Base-by-base conservation (phyloP, 352 stramenopile species). In the Pseudoperonospora humuli region DNA sequence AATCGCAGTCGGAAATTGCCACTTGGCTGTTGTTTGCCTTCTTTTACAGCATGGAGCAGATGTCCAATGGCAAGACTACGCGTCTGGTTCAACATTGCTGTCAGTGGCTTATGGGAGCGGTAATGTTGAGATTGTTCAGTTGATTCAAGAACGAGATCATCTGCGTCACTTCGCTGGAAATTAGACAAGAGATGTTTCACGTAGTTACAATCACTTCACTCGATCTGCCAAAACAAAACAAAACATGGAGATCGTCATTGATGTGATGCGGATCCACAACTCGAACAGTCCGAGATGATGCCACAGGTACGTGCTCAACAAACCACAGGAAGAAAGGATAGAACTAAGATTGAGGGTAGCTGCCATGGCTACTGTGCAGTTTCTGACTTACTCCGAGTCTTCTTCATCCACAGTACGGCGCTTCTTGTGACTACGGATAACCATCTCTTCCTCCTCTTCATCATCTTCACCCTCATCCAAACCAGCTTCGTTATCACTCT, bases 321-420 rank as follows among this genome's bases (percentile, higher is more conserved):
- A 28, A n/a, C 17, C 7, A 29, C 25, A 39, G 19, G 14, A 48
- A 50, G 10, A 3, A 39, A 50, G 8, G 20, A 4, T 37, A 35
- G 1, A 45, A 52, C 19, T 38, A 52, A 32, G 33, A 43, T 47
- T 56, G 19, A 59, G 28, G 20, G 21, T 44, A 45, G 29, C 27
- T 48, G 25, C 18, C 9, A 6, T 46, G 10, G 26, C 36, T 26
- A 26, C 27, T 19, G 5, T 33, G 23, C 24, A 39, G 24, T n/a
- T 48, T 24, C 18, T 34, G 31, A n/a, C 40, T 65, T 79, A 90
- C 23, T 90, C 77, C 23, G 75, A 89, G 58, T 89, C 80, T 56
- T 93, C 80, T 44, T 68, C 58, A 42, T 89, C 80, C 40, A 89
- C 70, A 9, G 76, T 93, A 50, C 77, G 75, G 54, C 78, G 64